Conservation (phyloP, 1,284 basidiomycete genomes). For the Takashimella koratensis region DNA sequence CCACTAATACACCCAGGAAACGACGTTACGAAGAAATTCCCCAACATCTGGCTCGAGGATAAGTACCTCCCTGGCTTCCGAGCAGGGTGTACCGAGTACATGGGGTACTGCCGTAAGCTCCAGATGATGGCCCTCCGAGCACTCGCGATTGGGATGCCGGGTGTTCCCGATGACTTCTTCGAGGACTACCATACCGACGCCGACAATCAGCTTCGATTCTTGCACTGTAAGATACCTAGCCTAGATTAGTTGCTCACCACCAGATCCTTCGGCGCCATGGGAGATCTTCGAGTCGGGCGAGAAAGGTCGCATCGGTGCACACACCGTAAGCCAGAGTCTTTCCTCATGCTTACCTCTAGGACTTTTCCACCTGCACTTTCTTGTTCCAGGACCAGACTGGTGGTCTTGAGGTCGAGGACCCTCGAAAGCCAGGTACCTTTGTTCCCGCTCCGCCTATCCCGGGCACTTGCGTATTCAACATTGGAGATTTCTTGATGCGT, state of each 20-base stretch:
- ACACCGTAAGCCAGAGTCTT: constrained; percentile 55
- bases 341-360: constrained; percentile 55
- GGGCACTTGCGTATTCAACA: constrained; percentile 59
- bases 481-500: constrained; percentile 60
- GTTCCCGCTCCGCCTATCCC: constrained; percentile 54
- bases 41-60: constrained; percentile 60
- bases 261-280: constrained; percentile 30
- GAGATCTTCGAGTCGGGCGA: constrained; percentile 48
- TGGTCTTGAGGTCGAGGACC: constrained; percentile 61
- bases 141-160: constrained; percentile 54
- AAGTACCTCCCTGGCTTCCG: constrained; percentile 57
- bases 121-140: constrained; percentile 55
- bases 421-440: constrained; percentile 53
- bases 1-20: constrained; percentile 48
- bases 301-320: constrained; percentile 56
- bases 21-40: constrained; percentile 46
- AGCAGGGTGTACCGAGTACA: constrained; percentile 56
- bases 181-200: constrained; percentile 41
- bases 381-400: constrained; percentile 60
- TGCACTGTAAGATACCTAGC: constrained; percentile 52
- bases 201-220: constrained; percentile 59
- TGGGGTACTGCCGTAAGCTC: constrained; percentile 51
- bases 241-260: constrained; percentile 3
- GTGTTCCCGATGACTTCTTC: constrained; percentile 34
- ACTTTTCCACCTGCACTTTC: constrained; percentile 59